Conservation (phyloP, 805 yeast genomes). For the Pichia membranifaciens region DNA sequence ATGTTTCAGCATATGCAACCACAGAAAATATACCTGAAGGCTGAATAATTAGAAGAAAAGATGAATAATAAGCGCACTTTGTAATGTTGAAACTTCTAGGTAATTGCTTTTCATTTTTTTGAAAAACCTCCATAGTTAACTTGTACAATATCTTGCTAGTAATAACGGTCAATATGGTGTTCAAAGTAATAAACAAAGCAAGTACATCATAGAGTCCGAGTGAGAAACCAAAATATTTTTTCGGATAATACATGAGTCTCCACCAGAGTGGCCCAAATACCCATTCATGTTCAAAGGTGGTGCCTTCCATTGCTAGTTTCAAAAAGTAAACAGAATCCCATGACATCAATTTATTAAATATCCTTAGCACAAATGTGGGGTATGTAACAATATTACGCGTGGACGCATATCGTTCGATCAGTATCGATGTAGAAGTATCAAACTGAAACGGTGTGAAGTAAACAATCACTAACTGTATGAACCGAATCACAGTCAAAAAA, state of each 20-base stretch:
- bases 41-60: slow-evolving; percentile 47
- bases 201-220: slow-evolving; percentile 39
- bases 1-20: slow-evolving; percentile 71
- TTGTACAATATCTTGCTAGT: slow-evolving; percentile 44
- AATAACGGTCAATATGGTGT: slow-evolving; percentile 48
- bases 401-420: slow-evolving; percentile 25
- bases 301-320: slow-evolving; percentile 45
- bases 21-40: slow-evolving; percentile 79
- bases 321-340: slow-evolving; percentile 88
- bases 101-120: neutral
- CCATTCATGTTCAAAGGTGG: slow-evolving; percentile 79
- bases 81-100: slow-evolving; percentile 1
- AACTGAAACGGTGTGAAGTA: slow-evolving; percentile 39
- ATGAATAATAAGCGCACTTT: slow-evolving; percentile 16
- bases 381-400: neutral
- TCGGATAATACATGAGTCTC: slow-evolving; percentile 19
- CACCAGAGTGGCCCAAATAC: slow-evolving; percentile 85
- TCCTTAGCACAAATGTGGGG: slow-evolving; percentile 8
- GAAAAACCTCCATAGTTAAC: slow-evolving; percentile 35
- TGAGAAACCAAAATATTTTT: neutral
- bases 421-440: slow-evolving; percentile 41
- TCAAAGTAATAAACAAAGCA: slow-evolving; percentile 40
- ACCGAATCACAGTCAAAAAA: slow-evolving; percentile 15
- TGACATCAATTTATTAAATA: slow-evolving; percentile 50
- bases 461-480: slow-evolving; percentile 34